Base-by-base conservation (phyloP, 75 land plant genomes). In the Isoetes taiwanensis region DNA sequence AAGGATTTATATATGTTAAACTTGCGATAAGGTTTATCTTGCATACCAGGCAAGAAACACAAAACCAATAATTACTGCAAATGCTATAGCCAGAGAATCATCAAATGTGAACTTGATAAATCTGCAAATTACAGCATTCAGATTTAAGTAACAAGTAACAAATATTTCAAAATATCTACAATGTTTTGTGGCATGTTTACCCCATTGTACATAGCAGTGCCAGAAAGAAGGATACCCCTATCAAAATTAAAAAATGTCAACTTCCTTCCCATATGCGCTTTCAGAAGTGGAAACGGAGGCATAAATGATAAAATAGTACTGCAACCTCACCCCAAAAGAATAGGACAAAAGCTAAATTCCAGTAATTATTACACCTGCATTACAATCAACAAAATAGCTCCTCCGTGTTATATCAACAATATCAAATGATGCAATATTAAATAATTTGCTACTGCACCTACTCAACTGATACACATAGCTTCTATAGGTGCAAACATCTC, bases 151-250 rank as follows among this genome's bases (percentile, higher is more conserved):
- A 34, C 23, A 34, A 0, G 14, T 19, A 24, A 3, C 9, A 37
- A 11, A 19, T 35, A 24, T 37, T 5, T 11, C n/a, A n/a, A n/a
- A n/a, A n/a, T n/a, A n/a, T 34, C 23, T 12, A 3, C 48, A 10
- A 14, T 27, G 21, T 19, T 34, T 25, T 2, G 1, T 10, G 14
- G 59, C 59, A 4, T 5, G 23, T 52, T 63, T 32, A 69, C 72
- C 68, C 52, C 72, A 69, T 69, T 8, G 68, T 69, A 48, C 72
- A 69, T 3, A 69, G 72, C 28, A 69, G 58, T 38, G 54, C 59
- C 48, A 69, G 46, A 32, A 69, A 69, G 10, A 35, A 54, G 19
- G 60, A 28, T 23, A 69, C 32, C 3, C 72, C 72, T 69, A 2
- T 11, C 23, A 1, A 19, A 19, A 12, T 10, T 0, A 28, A 50